These are phyloP conservation scores for Rhododendron williamsianum DNA, from an alignment of 148 eudicot species.

Conservation along the genomic window DNA sequence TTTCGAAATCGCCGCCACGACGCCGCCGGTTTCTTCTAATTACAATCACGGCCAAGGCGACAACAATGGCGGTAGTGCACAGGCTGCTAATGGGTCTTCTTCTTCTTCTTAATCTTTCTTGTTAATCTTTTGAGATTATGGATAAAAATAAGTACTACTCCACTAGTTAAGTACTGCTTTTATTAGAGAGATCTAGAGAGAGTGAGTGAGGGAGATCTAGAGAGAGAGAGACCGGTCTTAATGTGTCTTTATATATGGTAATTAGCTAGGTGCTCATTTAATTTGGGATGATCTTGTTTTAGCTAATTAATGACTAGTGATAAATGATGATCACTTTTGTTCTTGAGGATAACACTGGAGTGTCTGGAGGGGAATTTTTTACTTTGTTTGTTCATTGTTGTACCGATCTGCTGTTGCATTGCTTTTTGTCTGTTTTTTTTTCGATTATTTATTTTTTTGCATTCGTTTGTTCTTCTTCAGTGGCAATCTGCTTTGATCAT, in stretches of 20 bases:
- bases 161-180: not conserved
- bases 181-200: conserved; percentile 1
- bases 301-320: conserved; percentile 9
- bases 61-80: not conserved
- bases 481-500: not conserved
- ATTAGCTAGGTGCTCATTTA: not conserved
- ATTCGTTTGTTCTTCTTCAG: not conserved
- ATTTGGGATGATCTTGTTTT: not conserved
- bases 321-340: not conserved
- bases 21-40: not conserved
- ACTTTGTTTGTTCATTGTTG: not conserved
- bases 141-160: conserved; percentile 5
- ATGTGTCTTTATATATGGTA: not conserved
- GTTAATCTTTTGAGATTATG: conserved; percentile 2
- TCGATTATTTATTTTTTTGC: not conserved
- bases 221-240: not conserved
- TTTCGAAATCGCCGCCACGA: not conserved
- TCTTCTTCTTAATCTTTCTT: conserved; percentile 11
- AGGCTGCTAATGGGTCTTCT: conserved; percentile 15
- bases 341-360: conserved; percentile 7
- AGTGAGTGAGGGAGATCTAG: not conserved
- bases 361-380: not conserved
- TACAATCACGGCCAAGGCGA: not conserved
- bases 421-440: not conserved
- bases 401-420: not conserved